Percentiles rank a stretch among this genome's conserved stretches.
phyloP scores from a whole-genome alignment of 192 early-diverging fungal species.

The Coemansia sp. region DNA sequence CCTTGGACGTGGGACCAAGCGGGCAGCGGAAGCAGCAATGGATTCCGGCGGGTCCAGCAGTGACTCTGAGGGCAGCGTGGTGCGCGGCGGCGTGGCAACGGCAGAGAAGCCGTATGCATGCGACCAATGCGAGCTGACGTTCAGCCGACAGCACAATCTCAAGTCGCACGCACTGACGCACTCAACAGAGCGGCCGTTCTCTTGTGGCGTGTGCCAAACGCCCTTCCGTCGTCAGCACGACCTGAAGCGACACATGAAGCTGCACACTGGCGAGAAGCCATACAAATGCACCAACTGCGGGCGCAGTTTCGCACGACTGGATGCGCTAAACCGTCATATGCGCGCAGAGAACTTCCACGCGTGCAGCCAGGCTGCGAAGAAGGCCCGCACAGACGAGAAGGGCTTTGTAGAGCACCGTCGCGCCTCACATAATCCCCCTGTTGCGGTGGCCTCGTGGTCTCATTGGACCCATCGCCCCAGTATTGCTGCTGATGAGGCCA shows the following conservation, averaged over 20 bases:
- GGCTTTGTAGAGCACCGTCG: slow-evolving; percentile 37
- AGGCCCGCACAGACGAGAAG: slow-evolving; percentile 34
- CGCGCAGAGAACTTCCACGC: slow-evolving; percentile 62
- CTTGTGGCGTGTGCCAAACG: slow-evolving; percentile 67
- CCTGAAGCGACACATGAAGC: slow-evolving; percentile 80
- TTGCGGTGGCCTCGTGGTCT: slow-evolving; percentile 22
- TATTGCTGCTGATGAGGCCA: slow-evolving; percentile 54
- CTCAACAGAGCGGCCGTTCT: slow-evolving; percentile 70
- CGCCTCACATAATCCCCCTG: slow-evolving; percentile 28
- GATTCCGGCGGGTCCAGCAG: slow-evolving; percentile 11
- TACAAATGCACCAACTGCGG: slow-evolving; percentile 71
- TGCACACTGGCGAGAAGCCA: slow-evolving; percentile 77
- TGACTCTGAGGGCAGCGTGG: slow-evolving; percentile 12
- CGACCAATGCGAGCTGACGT: slow-evolving; percentile 64
- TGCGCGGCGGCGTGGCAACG: slow-evolving; percentile 28
- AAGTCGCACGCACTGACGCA: slow-evolving; percentile 75
- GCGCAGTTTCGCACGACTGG: slow-evolving; percentile 79
- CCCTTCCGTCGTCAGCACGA: slow-evolving; percentile 90
- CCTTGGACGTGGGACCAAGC: not conserved
- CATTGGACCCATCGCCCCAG: slow-evolving; percentile 54
- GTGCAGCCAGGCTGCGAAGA: slow-evolving; percentile 58
- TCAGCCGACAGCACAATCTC: slow-evolving; percentile 75
- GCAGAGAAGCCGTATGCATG: slow-evolving; percentile 57
- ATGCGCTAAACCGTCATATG: slow-evolving; percentile 74
- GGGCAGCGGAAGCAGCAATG: slow-evolving; percentile 14